phyloP scores from a whole-genome alignment of 1,139 yeast species.

The Blastobotrys proliferans region DNA sequence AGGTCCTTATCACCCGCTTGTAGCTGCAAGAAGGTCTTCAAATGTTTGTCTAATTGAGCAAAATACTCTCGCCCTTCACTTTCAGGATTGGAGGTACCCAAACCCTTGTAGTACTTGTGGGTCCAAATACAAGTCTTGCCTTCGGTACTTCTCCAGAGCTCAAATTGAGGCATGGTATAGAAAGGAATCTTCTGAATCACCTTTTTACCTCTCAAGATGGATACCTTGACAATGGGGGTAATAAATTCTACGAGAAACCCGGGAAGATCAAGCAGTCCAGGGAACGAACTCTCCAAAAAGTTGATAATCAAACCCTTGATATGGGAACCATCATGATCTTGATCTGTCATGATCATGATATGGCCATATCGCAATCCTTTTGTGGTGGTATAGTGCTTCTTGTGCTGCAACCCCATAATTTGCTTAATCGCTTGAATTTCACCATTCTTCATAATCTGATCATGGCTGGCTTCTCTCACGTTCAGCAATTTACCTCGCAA shows the following conservation, averaged over 20 bases:
- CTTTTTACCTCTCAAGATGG: slow-evolving; percentile 63
- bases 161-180: slow-evolving; percentile 95
- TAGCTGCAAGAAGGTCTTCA: slow-evolving; percentile 79
- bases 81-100: slow-evolving; percentile 82
- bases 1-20: slow-evolving; percentile 75
- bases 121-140: slow-evolving; percentile 78
- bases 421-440: slow-evolving; percentile 95
- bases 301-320: slow-evolving; percentile 94
- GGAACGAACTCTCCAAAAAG: slow-evolving; percentile 89
- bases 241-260: slow-evolving; percentile 92
- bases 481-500: slow-evolving; percentile 90
- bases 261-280: slow-evolving; percentile 85
- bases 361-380: slow-evolving; percentile 88
- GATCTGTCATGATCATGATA: slow-evolving; percentile 99
- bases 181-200: slow-evolving; percentile 59
- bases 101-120: slow-evolving; percentile 95
- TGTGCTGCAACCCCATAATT: slow-evolving; percentile 93
- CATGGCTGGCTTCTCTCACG: slow-evolving; percentile 94
- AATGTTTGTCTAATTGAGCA: slow-evolving; percentile 76
- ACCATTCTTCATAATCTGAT: slow-evolving; percentile 85
- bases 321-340: slow-evolving; percentile 99
- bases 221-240: slow-evolving; percentile 94
- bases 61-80: slow-evolving; percentile 88
- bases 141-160: slow-evolving; percentile 83
- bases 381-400: slow-evolving; percentile 72